phyloP scores from a whole-genome alignment of 176 grass and related monocot species.

The Oryza rufipogon region DNA sequence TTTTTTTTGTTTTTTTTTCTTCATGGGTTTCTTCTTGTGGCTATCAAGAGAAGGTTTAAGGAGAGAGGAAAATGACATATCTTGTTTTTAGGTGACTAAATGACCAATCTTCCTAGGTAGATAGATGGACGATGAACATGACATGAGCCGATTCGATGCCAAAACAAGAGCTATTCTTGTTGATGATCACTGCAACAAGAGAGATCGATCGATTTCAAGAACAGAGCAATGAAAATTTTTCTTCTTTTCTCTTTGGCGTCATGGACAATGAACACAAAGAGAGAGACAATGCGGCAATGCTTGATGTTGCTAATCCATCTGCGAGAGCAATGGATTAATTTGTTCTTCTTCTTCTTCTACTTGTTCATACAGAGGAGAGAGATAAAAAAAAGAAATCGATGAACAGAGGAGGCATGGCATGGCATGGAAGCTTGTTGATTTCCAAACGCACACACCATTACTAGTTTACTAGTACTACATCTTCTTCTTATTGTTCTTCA shows the following conservation, averaged over 20 bases:
- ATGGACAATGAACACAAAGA: neutral
- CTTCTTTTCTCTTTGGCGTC: neutral
- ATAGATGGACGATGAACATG: neutral
- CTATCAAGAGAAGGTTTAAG: neutral
- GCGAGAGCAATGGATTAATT: neutral
- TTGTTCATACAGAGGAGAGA: neutral
- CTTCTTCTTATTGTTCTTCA: neutral
- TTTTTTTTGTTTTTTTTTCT: neutral
- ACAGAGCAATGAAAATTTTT: neutral
- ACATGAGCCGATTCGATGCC: neutral
- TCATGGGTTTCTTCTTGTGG: neutral
- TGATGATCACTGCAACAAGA: constrained; percentile 36
- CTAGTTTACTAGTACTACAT: neutral
- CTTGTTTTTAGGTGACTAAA: neutral
- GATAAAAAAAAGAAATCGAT: neutral
- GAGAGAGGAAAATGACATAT: constrained; percentile 40
- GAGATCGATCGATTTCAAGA: neutral
- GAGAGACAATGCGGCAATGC: neutral
- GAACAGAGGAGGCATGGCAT: neutral
- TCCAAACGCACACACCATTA: constrained; percentile 10
- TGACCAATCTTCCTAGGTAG: neutral
- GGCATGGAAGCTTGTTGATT: constrained; percentile 25
- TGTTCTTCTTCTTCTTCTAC: neutral
- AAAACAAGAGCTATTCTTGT: constrained; percentile 26
- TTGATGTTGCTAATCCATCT: neutral